Conservation (phyloP, 2,329 filamentous ascomycete species). For the Pyrenochaeta sp. region DNA sequence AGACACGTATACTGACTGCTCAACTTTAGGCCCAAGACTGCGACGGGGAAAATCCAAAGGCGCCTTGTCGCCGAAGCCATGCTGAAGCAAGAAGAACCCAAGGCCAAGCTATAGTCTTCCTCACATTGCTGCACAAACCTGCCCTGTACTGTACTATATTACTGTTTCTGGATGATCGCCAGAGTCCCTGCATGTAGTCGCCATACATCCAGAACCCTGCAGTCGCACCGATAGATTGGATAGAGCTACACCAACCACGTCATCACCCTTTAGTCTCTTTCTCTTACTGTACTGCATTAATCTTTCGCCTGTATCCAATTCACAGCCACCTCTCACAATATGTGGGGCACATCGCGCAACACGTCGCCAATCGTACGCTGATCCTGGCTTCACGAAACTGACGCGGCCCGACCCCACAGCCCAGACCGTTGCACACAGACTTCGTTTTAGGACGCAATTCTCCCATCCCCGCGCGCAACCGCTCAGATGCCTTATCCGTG, state of each 20-base stretch:
- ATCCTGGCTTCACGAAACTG: conserved; percentile 5
- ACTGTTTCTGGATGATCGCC: conserved; percentile 3
- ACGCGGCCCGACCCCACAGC: conserved; percentile 2
- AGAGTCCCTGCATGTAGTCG: conserved; percentile 9
- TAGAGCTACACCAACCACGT: conserved; percentile 10
- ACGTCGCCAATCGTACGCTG: conserved; percentile 14
- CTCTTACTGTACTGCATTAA: conserved; percentile 4
- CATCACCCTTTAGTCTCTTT: conserved; percentile 2
- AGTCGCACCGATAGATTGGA: conserved; percentile 17
- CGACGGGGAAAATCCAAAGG: conserved; percentile 89
- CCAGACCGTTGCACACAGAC: background rate
- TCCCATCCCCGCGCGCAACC: conserved; percentile 8
- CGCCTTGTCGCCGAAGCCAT: conserved; percentile 87
- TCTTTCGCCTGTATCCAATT: background rate
- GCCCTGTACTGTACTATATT: conserved; percentile 10
- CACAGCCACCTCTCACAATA: conserved; percentile 2
- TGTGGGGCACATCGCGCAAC: conserved; percentile 10
- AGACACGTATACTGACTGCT: conserved; percentile 13
- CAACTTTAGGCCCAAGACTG: conserved; percentile 72
- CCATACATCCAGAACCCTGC: conserved; percentile 5
- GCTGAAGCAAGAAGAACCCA: conserved; percentile 71
- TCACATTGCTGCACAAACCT: conserved; percentile 10
- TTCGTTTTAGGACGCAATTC: conserved; percentile 3
- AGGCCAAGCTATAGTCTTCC: conserved; percentile 60
- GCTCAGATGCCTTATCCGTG: conserved; percentile 6